Percentiles rank a stretch among this genome's conserved stretches.
These are phyloP conservation scores for Coelastrella sp. DNA, from an alignment of 139 green algal species.

Conservation along the genomic window DNA sequence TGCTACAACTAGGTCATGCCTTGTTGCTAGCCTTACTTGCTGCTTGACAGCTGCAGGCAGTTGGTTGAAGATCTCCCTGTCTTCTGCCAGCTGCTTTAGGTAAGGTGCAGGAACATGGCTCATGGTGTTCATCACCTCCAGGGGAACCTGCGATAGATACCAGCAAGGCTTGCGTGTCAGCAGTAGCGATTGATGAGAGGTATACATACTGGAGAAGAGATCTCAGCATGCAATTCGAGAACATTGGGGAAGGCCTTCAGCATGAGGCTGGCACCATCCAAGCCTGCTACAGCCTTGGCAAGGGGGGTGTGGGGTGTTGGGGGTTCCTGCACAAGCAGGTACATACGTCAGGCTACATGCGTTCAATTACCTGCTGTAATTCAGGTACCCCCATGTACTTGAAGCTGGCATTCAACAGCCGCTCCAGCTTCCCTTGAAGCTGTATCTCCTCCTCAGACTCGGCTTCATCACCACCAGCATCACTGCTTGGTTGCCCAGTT, in stretches of 20 bases:
- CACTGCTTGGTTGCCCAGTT: slow-evolving; percentile 46
- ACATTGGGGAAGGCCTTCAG: no score
- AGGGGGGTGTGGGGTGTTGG: no score
- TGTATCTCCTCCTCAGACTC: slow-evolving; percentile 42
- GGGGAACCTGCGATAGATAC: slow-evolving; percentile 36
- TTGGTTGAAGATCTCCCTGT: slow-evolving; percentile 81
- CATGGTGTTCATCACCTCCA: slow-evolving; percentile 54
- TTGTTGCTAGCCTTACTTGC: slow-evolving; percentile 57
- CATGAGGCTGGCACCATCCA: no score
- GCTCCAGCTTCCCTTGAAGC: slow-evolving; percentile 59
- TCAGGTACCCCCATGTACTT: slow-evolving; percentile 75
- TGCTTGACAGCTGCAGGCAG: slow-evolving; percentile 78
- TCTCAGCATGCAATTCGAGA: no score
- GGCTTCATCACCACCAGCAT: slow-evolving; percentile 41
- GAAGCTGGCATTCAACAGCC: slow-evolving; percentile 66
- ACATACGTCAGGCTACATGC: no score
- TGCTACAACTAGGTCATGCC: no score
- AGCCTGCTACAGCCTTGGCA: no score
- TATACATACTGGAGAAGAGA: no score
- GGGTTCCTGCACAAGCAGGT: no score
- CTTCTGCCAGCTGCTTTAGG: slow-evolving; percentile 84
- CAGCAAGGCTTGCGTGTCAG: no score
- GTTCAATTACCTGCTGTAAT: slow-evolving; percentile 63
- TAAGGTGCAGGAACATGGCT: slow-evolving; percentile 77
- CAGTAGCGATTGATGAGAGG: no score